These are phyloP conservation scores for Auriscalpium microsporum DNA, from an alignment of 768 basidiomycete species.

Conservation along the genomic window DNA sequence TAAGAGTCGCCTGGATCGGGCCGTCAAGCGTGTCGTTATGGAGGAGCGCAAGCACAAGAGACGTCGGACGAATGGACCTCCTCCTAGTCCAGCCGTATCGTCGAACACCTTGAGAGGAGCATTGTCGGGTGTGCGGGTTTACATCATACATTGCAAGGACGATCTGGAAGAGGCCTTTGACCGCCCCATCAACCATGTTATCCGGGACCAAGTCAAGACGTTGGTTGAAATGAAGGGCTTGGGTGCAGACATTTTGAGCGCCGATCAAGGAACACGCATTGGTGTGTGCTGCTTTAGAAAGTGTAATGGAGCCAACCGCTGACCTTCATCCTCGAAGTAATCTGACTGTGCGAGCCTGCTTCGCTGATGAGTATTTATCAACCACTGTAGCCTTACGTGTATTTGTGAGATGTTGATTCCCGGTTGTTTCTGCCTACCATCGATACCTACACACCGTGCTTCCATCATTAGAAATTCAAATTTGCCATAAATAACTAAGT, in stretches of 20 bases:
- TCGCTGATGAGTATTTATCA: slow-evolving; percentile 16
- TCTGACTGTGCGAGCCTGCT: not conserved
- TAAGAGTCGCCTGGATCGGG: slow-evolving; percentile 28
- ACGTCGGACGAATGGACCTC: slow-evolving; percentile 23
- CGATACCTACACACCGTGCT: too few species aligned
- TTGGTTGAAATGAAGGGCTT: slow-evolving; percentile 54
- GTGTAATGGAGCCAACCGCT: not conserved
- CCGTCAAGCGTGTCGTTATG: not conserved
- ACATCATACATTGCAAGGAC: slow-evolving; percentile 85
- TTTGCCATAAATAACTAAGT: not conserved
- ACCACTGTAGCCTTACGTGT: slow-evolving; percentile 29
- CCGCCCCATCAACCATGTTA: slow-evolving; percentile 52
- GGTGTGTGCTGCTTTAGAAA: slow-evolving; percentile 38
- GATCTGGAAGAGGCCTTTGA: slow-evolving; percentile 40
- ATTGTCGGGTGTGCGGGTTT: slow-evolving; percentile 57
- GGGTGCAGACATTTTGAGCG: slow-evolving; percentile 63
- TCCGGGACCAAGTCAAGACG: slow-evolving; percentile 62
- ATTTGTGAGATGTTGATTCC: not conserved
- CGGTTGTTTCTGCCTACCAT: not conserved
- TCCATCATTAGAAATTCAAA: too few species aligned
- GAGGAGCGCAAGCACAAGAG: slow-evolving; percentile 26
- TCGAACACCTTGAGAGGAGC: slow-evolving; percentile 41
- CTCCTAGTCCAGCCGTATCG: slow-evolving; percentile 6
- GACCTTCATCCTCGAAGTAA: slow-evolving; percentile 1
- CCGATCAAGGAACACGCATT: slow-evolving; percentile 75